A percentile compares a stretch with the other conserved stretches of the same genome.
These are phyloP conservation scores for Strombidium stylifer DNA, from an alignment of 73 alveolate species.

Conservation along the genomic window DNA sequence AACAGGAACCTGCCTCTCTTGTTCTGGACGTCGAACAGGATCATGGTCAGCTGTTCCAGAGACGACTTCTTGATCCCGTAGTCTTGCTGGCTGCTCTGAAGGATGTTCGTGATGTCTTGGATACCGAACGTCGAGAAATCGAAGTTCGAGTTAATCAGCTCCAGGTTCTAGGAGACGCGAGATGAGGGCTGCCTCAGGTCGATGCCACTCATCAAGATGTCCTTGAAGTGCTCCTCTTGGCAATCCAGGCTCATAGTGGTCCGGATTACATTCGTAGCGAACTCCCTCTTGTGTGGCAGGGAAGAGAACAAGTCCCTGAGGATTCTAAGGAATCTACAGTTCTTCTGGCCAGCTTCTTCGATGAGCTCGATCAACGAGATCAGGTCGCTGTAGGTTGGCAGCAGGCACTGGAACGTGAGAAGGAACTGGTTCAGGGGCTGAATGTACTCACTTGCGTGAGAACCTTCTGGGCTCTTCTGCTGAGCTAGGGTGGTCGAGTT, in stretches of 20 bases:
- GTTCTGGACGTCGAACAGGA: constrained; percentile 13
- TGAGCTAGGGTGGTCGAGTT: background rate
- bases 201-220: background rate
- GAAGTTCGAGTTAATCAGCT: constrained; percentile 5
- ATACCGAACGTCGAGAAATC: constrained; percentile 32
- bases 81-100: background rate
- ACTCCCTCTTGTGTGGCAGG: constrained; percentile 12
- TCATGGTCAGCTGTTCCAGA: constrained; percentile 16
- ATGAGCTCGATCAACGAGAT: constrained; percentile 22
- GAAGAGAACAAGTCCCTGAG: constrained; percentile 32
- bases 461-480: no score
- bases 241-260: constrained; percentile 16
- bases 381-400: constrained; percentile 5
- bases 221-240: background rate
- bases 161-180: background rate
- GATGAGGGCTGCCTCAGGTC: background rate
- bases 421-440: constrained; percentile 2
- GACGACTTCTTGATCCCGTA: constrained; percentile 27
- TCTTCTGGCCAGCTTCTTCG: constrained; percentile 14
- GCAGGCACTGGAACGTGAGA: constrained; percentile 31
- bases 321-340: constrained; percentile 14
- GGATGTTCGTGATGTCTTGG: background rate
- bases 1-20: constrained; percentile 25
- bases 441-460: no score
- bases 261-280: constrained; percentile 25